Evolutionary conservation across 164 flowering plant species (phyloP).

Genomic region (Nelumbo lutea): DNA sequence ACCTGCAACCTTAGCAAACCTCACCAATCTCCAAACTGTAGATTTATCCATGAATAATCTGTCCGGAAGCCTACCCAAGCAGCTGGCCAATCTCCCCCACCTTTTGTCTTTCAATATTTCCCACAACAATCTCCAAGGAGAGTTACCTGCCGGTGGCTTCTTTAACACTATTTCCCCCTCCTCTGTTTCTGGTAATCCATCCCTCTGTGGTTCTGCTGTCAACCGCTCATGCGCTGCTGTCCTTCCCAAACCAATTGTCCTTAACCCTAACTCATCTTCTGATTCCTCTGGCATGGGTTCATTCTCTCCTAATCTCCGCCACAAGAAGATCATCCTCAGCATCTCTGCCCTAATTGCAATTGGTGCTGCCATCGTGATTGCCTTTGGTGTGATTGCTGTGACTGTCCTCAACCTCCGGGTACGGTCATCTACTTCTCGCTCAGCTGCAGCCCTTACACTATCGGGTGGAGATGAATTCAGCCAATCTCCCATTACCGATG

Average conservation of each 20-base stretch:
- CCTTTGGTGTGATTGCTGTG: slow-evolving; percentile 77
- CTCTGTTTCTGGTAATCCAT: slow-evolving; percentile 71
- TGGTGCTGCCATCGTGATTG: slow-evolving; percentile 85
- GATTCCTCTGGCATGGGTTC: slow-evolving; percentile 33
- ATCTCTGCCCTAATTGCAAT: slow-evolving; percentile 93
- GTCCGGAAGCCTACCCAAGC: slow-evolving; percentile 72
- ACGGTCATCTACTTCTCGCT: slow-evolving; percentile 54
- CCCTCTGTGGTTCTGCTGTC: slow-evolving; percentile 75
- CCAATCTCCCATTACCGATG: slow-evolving; percentile 66
- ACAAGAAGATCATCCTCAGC: slow-evolving; percentile 80
- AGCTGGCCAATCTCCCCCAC: slow-evolving; percentile 69
- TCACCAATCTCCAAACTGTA: slow-evolving; percentile 51
- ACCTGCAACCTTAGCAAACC: slow-evolving; percentile 54
- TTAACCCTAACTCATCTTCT: slow-evolving; percentile 74
- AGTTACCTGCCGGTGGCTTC: slow-evolving; percentile 80
- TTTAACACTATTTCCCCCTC: slow-evolving; percentile 75
- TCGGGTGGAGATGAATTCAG: slow-evolving; percentile 69
- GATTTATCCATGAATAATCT: slow-evolving; percentile 74
- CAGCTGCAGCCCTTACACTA: slow-evolving; percentile 49
- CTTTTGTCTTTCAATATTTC: slow-evolving; percentile 69
- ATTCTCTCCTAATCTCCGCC: slow-evolving; percentile 40
- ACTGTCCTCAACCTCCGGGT: slow-evolving; percentile 78
- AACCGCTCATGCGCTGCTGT: slow-evolving; percentile 75
- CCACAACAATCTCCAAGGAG: slow-evolving; percentile 81
- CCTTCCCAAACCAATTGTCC: slow-evolving; percentile 93